Evolutionary conservation across 2,329 filamentous ascomycete genomes (phyloP).

Genomic region (Verticillium longisporum): DNA sequence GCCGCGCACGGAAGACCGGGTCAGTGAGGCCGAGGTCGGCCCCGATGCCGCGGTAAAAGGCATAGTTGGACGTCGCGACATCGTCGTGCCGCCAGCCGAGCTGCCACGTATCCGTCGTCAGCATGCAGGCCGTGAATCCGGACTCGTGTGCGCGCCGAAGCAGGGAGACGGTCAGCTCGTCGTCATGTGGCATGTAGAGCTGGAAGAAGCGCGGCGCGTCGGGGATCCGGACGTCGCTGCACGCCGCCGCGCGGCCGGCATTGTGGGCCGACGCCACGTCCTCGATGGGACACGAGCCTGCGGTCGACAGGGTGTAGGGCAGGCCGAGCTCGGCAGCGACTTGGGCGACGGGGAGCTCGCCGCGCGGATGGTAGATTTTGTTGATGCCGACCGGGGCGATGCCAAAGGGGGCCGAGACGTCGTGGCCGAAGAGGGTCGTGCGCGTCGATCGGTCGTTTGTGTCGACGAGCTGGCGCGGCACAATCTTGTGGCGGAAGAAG

Average conservation of each 20-base stretch:
- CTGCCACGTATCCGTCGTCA: conserved; percentile 59
- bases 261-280: conserved; percentile 50
- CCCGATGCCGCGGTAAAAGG: conserved; percentile 55
- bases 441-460: conserved; percentile 51
- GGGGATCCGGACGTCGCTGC: neutral
- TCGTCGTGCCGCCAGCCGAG: conserved; percentile 56
- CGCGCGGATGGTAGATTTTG: conserved; percentile 53
- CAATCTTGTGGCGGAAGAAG: conserved; percentile 57
- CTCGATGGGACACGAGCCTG: conserved; percentile 49
- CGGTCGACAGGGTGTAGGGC: conserved; percentile 53
- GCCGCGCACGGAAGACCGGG: conserved; percentile 48
- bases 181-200: conserved; percentile 58
- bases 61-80: conserved; percentile 49
- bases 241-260: neutral
- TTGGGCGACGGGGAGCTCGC: conserved; percentile 51
- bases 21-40: conserved; percentile 52
- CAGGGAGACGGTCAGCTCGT: conserved; percentile 49
- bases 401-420: conserved; percentile 41
- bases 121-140: conserved; percentile 50
- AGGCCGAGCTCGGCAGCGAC: conserved; percentile 53
- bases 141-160: conserved; percentile 45
- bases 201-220: conserved; percentile 49
- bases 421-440: conserved; percentile 53
- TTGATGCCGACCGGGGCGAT: conserved; percentile 61
- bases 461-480: conserved; percentile 55